phyloP scores from a whole-genome alignment of 495 filamentous ascomycete genomes.

The Lophiostoma macrostomum region DNA sequence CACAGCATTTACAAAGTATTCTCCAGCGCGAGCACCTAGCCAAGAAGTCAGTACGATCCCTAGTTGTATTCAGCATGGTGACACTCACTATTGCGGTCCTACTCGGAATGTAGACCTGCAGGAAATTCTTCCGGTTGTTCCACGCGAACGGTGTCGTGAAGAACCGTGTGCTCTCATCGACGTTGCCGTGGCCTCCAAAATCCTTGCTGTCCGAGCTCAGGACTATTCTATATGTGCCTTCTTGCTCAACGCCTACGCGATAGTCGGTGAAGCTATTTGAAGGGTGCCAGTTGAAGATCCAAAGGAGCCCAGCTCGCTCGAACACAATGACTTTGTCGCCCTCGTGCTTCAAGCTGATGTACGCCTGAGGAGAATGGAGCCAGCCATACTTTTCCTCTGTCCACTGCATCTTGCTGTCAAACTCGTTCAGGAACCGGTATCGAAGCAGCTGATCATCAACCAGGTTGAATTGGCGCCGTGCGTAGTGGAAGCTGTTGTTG shows the following conservation, averaged over 20 bases:
- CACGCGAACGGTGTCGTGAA: slow-evolving; percentile 86
- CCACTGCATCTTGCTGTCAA: slow-evolving; percentile 87
- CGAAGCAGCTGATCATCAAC: slow-evolving; percentile 81
- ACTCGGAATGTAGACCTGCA: slow-evolving; percentile 86
- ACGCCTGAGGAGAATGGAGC: slow-evolving; percentile 83
- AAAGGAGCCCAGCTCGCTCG: slow-evolving; percentile 84
- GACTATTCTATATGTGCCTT: slow-evolving; percentile 85
- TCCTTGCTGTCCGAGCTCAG: slow-evolving; percentile 74
- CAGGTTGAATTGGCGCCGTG: slow-evolving; percentile 89
- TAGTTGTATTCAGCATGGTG: background rate
- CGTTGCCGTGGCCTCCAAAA: slow-evolving; percentile 75
- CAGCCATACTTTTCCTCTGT: slow-evolving; percentile 88
- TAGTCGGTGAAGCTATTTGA: slow-evolving; percentile 88
- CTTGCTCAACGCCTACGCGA: slow-evolving; percentile 76
- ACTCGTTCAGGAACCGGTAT: slow-evolving; percentile 90
- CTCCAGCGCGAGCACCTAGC: slow-evolving; percentile 36
- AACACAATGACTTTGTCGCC: slow-evolving; percentile 93
- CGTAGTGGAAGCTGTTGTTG: slow-evolving; percentile 95
- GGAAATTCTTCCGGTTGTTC: slow-evolving; percentile 85
- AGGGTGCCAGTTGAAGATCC: slow-evolving; percentile 95
- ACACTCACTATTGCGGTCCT: slow-evolving; percentile 81
- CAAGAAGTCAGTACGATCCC: slow-evolving; percentile 11
- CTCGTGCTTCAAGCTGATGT: slow-evolving; percentile 92
- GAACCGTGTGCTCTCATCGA: slow-evolving; percentile 75
- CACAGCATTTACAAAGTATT: slow-evolving; percentile 11